Conservation (phyloP, 2,329 filamentous ascomycete genomes). For the Hypoxylon sp. region DNA sequence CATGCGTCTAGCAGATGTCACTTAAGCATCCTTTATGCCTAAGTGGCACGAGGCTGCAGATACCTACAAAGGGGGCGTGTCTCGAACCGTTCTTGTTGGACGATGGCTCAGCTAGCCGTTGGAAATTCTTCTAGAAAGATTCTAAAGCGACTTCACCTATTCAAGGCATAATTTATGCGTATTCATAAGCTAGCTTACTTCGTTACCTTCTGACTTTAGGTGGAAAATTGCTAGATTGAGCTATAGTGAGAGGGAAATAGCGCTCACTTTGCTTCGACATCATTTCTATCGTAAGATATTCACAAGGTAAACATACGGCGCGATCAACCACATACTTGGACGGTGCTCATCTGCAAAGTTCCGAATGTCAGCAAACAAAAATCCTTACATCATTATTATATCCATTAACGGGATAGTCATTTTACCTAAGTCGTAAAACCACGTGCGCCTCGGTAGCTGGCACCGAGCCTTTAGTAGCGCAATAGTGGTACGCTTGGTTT, state of each 20-base stretch:
- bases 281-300: background rate
- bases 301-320: slow-evolving; percentile 1
- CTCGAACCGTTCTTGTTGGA: background rate
- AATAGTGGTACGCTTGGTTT: slow-evolving; percentile 30
- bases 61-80: background rate
- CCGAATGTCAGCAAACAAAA: slow-evolving; percentile 4
- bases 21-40: slow-evolving; percentile 6
- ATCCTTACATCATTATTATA: slow-evolving; percentile 6
- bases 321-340: background rate
- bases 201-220: background rate
- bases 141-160: slow-evolving; percentile 35
- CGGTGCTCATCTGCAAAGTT: background rate
- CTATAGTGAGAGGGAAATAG: background rate
- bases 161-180: background rate
- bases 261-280: background rate
- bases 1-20: slow-evolving; percentile 7
- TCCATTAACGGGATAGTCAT: slow-evolving; percentile 4
- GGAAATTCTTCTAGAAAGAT: slow-evolving; percentile 29
- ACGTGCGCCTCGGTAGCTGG: slow-evolving; percentile 3
- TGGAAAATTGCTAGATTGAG: background rate
- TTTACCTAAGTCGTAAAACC: background rate
- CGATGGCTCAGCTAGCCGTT: background rate
- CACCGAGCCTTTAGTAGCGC: slow-evolving; percentile 20
- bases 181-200: background rate
- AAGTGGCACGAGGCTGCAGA: slow-evolving; percentile 1